These are phyloP conservation scores for Termitomyces sp. DNA, from an alignment of 768 basidiomycete species.

Conservation along the genomic window DNA sequence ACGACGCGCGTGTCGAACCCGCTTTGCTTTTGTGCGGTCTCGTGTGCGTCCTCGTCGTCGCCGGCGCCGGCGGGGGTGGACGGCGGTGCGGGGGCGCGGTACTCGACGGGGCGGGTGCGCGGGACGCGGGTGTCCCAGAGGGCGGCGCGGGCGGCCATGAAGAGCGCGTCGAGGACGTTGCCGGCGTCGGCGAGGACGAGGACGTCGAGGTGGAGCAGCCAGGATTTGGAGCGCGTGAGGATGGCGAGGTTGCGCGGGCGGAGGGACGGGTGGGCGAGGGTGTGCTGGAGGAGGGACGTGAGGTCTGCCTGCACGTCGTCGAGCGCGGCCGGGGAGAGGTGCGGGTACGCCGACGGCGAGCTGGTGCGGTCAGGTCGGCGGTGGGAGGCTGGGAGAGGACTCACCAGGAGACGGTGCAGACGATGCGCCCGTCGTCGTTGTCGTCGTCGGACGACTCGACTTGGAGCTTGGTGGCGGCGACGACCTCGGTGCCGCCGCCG, in stretches of 20 bases:
- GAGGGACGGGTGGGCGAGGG: constrained; percentile 61
- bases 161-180: constrained; percentile 71
- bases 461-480: constrained; percentile 77
- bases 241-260: constrained; percentile 62
- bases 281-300: constrained; percentile 54
- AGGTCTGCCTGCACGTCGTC: constrained; percentile 79
- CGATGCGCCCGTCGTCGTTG: constrained; percentile 51
- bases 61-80: too few relatives aligned
- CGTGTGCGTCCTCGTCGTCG: constrained; percentile 34
- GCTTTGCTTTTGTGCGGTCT: constrained; percentile 26
- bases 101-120: constrained; percentile 64
- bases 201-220: constrained; percentile 75
- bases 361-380: constrained; percentile 33
- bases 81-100: too few relatives aligned
- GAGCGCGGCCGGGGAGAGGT: constrained; percentile 52
- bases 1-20: constrained; percentile 54
- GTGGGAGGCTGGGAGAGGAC: constrained; percentile 24
- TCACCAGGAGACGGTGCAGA: constrained; percentile 74
- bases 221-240: constrained; percentile 57
- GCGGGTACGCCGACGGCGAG: constrained; percentile 78
- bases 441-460: constrained; percentile 52
- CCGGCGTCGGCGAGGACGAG: constrained; percentile 70
- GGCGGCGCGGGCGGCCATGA: constrained; percentile 75
- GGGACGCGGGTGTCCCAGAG: constrained; percentile 82
- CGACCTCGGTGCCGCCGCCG: constrained; percentile 68